Conservation (phyloP, 2,329 filamentous ascomycete genomes). For the Chaetomiaceae sp. region DNA sequence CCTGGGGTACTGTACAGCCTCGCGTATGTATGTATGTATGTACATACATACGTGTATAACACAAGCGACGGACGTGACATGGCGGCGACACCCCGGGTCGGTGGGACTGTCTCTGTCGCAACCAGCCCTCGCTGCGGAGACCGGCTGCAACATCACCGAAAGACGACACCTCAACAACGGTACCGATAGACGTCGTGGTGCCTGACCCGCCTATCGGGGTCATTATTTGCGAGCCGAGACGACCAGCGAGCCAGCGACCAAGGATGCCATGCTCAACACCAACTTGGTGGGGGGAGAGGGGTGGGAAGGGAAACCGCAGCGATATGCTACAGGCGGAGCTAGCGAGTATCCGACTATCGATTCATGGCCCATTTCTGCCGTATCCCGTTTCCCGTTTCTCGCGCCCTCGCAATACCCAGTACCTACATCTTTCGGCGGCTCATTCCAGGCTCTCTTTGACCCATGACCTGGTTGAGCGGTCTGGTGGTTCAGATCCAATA, state of each 20-base stretch:
- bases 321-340: constrained; percentile 11
- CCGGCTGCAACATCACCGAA: constrained; percentile 15
- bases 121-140: too few relatives aligned
- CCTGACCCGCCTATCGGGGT: constrained; percentile 18
- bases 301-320: background rate
- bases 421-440: background rate
- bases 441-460: constrained; percentile 16
- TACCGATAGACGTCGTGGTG: constrained; percentile 14
- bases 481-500: constrained; percentile 24
- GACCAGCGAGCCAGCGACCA: background rate
- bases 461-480: constrained; percentile 27
- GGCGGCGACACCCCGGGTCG: background rate
- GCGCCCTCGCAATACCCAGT: background rate
- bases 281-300: too few relatives aligned
- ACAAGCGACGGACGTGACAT: background rate
- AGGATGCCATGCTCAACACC: background rate
- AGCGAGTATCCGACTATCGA: constrained; percentile 15
- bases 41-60: background rate
- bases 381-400: constrained; percentile 11
- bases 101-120: constrained; percentile 9
- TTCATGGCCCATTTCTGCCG: constrained; percentile 9
- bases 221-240: constrained; percentile 24
- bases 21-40: too few relatives aligned
- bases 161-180: constrained; percentile 8
- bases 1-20: too few relatives aligned